phyloP scores from a whole-genome alignment of 805 yeast species.

The Saccharomycopsis babjevae region DNA sequence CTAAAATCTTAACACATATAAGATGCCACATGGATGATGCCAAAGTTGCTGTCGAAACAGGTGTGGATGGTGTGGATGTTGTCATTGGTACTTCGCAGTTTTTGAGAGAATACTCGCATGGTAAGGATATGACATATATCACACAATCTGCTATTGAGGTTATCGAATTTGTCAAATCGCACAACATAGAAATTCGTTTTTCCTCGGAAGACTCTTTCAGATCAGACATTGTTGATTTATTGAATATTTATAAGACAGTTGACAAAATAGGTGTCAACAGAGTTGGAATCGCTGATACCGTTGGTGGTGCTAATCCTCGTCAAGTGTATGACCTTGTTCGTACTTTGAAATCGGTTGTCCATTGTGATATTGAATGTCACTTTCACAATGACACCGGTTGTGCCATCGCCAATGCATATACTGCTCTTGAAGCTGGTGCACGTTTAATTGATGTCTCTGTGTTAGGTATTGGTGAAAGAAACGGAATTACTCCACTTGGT shows the following conservation, averaged over 20 bases:
- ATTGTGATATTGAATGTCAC: constrained; percentile 96
- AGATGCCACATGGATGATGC: constrained; percentile 99
- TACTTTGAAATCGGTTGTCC: constrained; percentile 85
- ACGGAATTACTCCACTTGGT: constrained; percentile 95
- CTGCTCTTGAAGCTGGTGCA: constrained; percentile 97
- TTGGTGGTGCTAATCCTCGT: constrained; percentile 98
- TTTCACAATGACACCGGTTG: constrained; percentile 99
- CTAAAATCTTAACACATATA: constrained; percentile 92
- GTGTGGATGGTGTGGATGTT: constrained; percentile 98
- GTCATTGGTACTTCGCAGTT: constrained; percentile 96
- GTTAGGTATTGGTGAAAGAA: constrained; percentile 97
- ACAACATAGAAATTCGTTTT: constrained; percentile 94
- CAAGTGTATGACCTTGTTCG: constrained; percentile 95
- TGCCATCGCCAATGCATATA: constrained; percentile 97
- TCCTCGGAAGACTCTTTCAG: constrained; percentile 97
- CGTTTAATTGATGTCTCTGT: constrained; percentile 89
- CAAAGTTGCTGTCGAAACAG: constrained; percentile 91
- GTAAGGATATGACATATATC: constrained; percentile 97
- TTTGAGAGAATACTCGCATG: constrained; percentile 89
- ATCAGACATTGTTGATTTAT: constrained; percentile 87
- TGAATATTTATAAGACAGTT: constrained; percentile 92
- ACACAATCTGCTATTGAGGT: constrained; percentile 95
- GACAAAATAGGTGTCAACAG: constrained; percentile 97
- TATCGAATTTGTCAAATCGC: constrained; percentile 91
- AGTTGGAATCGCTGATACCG: constrained; percentile 98